Conservation (phyloP, 768 basidiomycete species). For the Leccinum obscurum region DNA sequence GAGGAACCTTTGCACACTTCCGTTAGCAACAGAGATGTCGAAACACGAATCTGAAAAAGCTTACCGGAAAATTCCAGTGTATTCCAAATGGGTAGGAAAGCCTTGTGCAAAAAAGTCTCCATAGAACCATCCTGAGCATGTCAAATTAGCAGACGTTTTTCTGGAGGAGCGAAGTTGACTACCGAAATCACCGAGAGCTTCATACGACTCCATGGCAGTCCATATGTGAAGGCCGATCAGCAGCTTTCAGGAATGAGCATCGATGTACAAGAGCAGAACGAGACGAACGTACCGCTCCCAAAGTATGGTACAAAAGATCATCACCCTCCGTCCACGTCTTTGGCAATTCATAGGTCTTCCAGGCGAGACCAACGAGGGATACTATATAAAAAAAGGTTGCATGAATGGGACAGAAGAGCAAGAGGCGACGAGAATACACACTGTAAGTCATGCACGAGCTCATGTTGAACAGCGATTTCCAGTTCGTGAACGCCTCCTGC, state of each 20-base stretch:
- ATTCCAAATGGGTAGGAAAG: constrained; percentile 86
- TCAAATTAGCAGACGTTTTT: constrained; percentile 2
- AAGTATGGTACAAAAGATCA: constrained; percentile 81
- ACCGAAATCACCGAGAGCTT: constrained; percentile 94
- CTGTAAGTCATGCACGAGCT: constrained; percentile 96
- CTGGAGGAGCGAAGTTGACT: constrained; percentile 15
- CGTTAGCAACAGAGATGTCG: neutral
- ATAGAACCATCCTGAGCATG: constrained; percentile 87
- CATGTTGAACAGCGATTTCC: constrained; percentile 91
- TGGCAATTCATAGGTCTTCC: constrained; percentile 87
- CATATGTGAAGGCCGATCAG: constrained; percentile 88
- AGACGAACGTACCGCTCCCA: constrained; percentile 69
- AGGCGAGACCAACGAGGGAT: constrained; percentile 82
- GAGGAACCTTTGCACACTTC: constrained; percentile 56
- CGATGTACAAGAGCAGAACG: constrained; percentile 1
- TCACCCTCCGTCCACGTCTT: constrained; percentile 85
- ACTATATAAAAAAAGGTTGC: constrained; percentile 43
- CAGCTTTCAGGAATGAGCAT: constrained; percentile 46
- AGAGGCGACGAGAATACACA: constrained; percentile 34
- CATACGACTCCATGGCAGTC: constrained; percentile 87
- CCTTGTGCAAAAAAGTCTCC: constrained; percentile 97
- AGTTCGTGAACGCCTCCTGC: constrained; percentile 93
- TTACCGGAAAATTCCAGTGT: constrained; percentile 95
- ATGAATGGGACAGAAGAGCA: constrained; percentile 2
- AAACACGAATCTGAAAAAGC: constrained; percentile 12